These are phyloP conservation scores for Starmerella davenportii DNA, from an alignment of 805 yeast genomes.

Conservation along the genomic window DNA sequence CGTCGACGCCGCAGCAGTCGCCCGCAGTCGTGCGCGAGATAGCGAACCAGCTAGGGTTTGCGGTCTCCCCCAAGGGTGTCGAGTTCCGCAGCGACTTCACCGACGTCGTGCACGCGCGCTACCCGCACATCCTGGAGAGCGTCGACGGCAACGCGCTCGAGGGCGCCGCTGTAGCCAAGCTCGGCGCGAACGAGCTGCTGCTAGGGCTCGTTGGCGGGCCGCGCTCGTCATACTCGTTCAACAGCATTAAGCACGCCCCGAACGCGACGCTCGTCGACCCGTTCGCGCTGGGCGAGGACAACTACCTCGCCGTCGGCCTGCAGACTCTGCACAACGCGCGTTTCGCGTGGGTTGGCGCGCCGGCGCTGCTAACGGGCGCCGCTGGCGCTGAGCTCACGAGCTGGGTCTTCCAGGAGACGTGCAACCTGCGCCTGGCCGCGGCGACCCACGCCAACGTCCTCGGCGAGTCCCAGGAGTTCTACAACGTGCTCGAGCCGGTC, in stretches of 20 bases:
- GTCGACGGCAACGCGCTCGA: slow-evolving; percentile 1
- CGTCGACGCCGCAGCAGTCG: slow-evolving; percentile 34
- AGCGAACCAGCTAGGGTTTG: slow-evolving; percentile 65
- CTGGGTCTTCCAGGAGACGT: slow-evolving; percentile 63
- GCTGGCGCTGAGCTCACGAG: slow-evolving; percentile 26
- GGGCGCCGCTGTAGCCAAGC: slow-evolving; percentile 12
- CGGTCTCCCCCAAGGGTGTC: slow-evolving; percentile 61
- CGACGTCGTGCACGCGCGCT: slow-evolving; percentile 1
- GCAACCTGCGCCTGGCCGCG: slow-evolving; percentile 37
- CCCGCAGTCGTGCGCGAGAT: slow-evolving; percentile 49
- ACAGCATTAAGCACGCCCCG: slow-evolving; percentile 7
- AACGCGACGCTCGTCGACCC: slow-evolving; percentile 5
- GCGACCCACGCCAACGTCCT: slow-evolving; percentile 36
- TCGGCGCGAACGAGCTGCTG: slow-evolving; percentile 8
- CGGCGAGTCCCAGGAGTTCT: slow-evolving; percentile 24
- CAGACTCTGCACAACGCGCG: slow-evolving; percentile 66
- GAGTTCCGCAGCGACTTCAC: slow-evolving; percentile 48
- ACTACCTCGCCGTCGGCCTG: slow-evolving; percentile 39
- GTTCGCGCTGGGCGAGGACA: slow-evolving; percentile 12
- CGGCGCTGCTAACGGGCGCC: slow-evolving; percentile 30
- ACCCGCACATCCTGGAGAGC: slow-evolving; percentile 13
- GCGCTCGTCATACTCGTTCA: slow-evolving; percentile 14
- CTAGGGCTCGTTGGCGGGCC: slow-evolving; percentile 16
- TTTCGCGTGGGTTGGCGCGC: slow-evolving; percentile 63
- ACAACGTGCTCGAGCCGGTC: slow-evolving; percentile 61